phyloP scores from a whole-genome alignment of 2,329 filamentous ascomycete species.

The Sclerotinia minor region DNA sequence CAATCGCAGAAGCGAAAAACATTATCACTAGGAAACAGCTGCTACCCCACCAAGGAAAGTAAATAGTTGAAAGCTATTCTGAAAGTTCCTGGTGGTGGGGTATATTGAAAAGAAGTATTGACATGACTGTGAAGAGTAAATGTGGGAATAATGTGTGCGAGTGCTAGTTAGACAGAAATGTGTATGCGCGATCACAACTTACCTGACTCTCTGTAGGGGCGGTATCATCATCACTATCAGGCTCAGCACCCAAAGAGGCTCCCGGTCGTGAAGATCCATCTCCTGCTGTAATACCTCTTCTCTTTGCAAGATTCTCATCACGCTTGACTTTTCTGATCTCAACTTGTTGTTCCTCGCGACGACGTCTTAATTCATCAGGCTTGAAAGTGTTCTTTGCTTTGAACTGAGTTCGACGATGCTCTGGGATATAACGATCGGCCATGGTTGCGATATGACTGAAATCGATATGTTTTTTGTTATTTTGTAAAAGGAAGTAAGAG shows the following conservation, averaged over 20 bases:
- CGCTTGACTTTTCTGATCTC: conserved; percentile 98
- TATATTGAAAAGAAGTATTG: background rate
- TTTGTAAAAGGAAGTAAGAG: conserved; percentile 18
- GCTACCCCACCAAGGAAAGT: conserved; percentile 39
- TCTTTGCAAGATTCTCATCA: conserved; percentile 98
- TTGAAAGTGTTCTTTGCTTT: conserved; percentile 99
- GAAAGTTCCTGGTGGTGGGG: conserved; percentile 16
- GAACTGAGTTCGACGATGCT: conserved; percentile 98
- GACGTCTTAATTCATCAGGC: conserved; percentile 96
- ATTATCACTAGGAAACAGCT: conserved; percentile 30
- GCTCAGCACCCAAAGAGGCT: conserved; percentile 80
- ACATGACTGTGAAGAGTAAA: background rate
- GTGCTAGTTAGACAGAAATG: conserved; percentile 1
- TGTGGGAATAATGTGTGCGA: background rate
- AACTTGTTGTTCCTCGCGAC: conserved; percentile 98
- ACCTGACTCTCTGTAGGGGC: conserved; percentile 96
- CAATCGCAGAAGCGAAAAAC: conserved; percentile 39
- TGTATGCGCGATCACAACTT: conserved; percentile 45
- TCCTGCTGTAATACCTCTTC: conserved; percentile 85
- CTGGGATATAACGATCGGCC: conserved; percentile 98
- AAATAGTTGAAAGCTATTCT: conserved; percentile 32
- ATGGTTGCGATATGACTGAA: conserved; percentile 51
- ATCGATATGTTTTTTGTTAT: conserved; percentile 22
- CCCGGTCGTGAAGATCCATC: conserved; percentile 70
- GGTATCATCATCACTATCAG: conserved; percentile 97